Conservation (phyloP, 352 stramenopile species). For the Globisporangium lucens region DNA sequence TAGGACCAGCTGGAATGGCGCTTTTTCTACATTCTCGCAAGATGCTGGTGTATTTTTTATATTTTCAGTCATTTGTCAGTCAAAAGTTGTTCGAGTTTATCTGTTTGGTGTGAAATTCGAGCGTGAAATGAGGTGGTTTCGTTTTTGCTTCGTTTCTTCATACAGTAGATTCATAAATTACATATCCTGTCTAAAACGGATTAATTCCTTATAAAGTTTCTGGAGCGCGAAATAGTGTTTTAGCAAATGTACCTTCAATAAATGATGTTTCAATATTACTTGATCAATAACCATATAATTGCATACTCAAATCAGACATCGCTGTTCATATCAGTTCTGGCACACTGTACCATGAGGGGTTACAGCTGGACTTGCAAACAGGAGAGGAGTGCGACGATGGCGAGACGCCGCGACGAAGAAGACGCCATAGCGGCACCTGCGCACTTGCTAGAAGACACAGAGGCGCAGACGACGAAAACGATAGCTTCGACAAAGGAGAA, state of each 20-base stretch:
- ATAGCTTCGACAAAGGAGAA: neutral
- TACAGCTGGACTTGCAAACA: neutral
- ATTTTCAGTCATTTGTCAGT: neutral
- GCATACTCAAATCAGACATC: neutral
- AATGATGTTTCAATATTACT: neutral
- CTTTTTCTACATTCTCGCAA: neutral
- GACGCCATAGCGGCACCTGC: neutral
- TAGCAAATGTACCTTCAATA: no score
- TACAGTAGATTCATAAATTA: neutral
- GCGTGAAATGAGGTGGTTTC: neutral
- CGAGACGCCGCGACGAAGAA: neutral
- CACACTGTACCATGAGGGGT: neutral
- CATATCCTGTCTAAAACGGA: neutral
- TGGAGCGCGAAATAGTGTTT: no score
- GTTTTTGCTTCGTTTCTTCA: neutral
- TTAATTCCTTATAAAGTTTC: neutral
- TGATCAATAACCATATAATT: neutral
- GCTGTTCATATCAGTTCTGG: neutral
- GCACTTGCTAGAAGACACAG: neutral
- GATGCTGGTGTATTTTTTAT: neutral
- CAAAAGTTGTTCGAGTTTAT: neutral
- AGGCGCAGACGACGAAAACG: neutral
- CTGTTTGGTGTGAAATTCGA: neutral
- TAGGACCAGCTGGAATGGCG: neutral
- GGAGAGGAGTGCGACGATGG: neutral